Evolutionary conservation across 2,329 filamentous ascomycete species (phyloP).

Genomic region (Golovinomyces cichoracearum): DNA sequence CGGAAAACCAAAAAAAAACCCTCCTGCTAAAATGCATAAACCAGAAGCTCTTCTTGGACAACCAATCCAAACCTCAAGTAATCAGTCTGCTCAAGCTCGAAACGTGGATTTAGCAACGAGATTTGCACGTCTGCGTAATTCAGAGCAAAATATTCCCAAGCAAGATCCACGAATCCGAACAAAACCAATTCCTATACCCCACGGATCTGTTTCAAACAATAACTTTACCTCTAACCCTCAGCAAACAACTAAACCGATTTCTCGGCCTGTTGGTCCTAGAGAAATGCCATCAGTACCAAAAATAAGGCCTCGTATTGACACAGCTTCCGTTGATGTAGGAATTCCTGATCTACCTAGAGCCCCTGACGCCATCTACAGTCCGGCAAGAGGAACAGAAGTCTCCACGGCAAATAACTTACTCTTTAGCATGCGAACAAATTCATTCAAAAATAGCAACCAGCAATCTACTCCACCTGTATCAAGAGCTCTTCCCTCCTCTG

Average conservation of each 20-base stretch:
- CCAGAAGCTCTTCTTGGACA: constrained; percentile 40
- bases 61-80: constrained; percentile 20
- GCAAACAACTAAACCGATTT: constrained; percentile 1
- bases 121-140: constrained; percentile 28
- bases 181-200: constrained; percentile 19
- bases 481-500: constrained; percentile 8
- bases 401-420: constrained; percentile 8
- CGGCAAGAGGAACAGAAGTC: constrained; percentile 11
- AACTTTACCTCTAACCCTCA: neutral
- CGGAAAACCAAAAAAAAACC: constrained; percentile 16
- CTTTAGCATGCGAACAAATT: constrained; percentile 10
- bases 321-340: constrained; percentile 8
- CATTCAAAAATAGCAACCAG: constrained; percentile 7
- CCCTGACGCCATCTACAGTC: constrained; percentile 17
- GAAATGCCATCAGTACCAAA: constrained; percentile 13
- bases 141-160: constrained; percentile 14
- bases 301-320: constrained; percentile 5
- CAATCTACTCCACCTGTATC: constrained; percentile 10
- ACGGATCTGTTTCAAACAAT: constrained; percentile 6
- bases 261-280: constrained; percentile 9
- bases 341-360: constrained; percentile 14
- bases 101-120: constrained; percentile 27
- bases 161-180: constrained; percentile 28
- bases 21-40: constrained; percentile 33
- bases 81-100: constrained; percentile 9